Percentiles rank a stretch among this genome's conserved stretches.
phyloP scores from a whole-genome alignment of 2,329 filamentous ascomycete species.

The Alternaria brassicicola region DNA sequence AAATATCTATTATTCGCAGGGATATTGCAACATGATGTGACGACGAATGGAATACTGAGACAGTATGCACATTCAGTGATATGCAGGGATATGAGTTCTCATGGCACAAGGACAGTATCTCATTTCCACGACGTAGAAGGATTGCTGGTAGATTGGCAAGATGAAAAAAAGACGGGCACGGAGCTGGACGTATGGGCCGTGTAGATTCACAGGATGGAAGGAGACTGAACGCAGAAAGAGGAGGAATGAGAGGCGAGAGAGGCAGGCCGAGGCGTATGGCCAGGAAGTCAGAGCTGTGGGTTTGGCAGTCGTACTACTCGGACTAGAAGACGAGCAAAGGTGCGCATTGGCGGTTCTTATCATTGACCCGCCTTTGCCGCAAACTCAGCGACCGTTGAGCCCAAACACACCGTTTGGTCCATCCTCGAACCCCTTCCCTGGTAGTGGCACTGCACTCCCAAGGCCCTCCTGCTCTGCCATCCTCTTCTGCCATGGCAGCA shows the following conservation, averaged over 20 bases:
- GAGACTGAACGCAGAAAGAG: not conserved
- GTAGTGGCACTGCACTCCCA: slow-evolving; percentile 8
- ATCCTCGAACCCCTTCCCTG: not conserved
- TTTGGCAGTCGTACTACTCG: not conserved
- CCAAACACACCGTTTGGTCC: not conserved
- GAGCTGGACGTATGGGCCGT: not conserved
- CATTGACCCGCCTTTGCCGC: not conserved
- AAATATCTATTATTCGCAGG: too few relatives aligned
- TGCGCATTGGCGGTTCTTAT: not conserved
- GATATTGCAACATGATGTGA: too few relatives aligned
- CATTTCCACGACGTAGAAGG: too few relatives aligned
- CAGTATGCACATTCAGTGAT: too few relatives aligned
- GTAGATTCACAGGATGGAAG: not conserved
- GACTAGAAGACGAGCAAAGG: not conserved
- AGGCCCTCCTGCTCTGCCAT: slow-evolving; percentile 25
- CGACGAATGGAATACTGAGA: too few relatives aligned
- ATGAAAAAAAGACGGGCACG: too few relatives aligned
- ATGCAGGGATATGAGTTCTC: too few relatives aligned
- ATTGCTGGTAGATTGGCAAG: too few relatives aligned
- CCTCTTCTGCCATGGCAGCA: slow-evolving; percentile 41
- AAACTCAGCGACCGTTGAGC: not conserved
- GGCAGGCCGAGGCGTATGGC: not conserved
- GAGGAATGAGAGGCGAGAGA: not conserved
- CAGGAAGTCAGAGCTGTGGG: not conserved
- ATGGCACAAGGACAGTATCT: too few relatives aligned